Base-by-base conservation (phyloP, 768 basidiomycete genomes). In the Dentipellis sp. region DNA sequence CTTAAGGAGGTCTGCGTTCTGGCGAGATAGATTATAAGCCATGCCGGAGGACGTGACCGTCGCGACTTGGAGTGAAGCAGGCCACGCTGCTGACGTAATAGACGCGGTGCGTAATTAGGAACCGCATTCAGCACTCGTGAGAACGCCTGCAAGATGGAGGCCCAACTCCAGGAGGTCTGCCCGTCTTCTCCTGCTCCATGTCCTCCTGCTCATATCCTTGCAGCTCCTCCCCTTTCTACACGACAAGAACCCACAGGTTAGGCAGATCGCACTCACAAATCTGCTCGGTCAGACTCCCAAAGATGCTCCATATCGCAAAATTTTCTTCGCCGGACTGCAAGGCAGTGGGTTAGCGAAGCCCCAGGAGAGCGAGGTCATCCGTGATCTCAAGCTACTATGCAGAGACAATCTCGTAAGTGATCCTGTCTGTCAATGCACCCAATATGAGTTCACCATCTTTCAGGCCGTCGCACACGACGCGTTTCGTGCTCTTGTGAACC, bases 381-480 rank as follows among this genome's bases (percentile, higher is more conserved):
- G 83, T 48, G 91, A 95, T 72, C 65, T 98, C 59, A 94, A 93
- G 66, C 66, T 88, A 0, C 72, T 97, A 49, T 97, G 94, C 69
- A 73, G 90, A 61, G 95, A 98, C 70, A 89, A 91, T 67, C 77
- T 91, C 53, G 94, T 88, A 61, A 29, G 29, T 29, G 29, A 29
- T 29, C 29, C 29, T 29, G 29, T 6, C 29, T 29, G 6, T 29
- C 29, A 29, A 29, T 29, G 6, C 29, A 6, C 29, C 29, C 6
- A 6, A 29, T 29, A 29, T 29, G 6, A 6, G 3, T 50, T 79
- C 67, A 53, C 38, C 35, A 46, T 65, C 53, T 61, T 58, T 21
- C 63, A 97, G 92, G 81, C 84, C 56, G 81, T 92, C 52, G 91
- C 95, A 1, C 95, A 97, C 63, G 94, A 97, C 74, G 95, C 95